Evolutionary conservation across 176 grass and related monocot genomes (phyloP).

Genomic region (Hordeum marinum): DNA sequence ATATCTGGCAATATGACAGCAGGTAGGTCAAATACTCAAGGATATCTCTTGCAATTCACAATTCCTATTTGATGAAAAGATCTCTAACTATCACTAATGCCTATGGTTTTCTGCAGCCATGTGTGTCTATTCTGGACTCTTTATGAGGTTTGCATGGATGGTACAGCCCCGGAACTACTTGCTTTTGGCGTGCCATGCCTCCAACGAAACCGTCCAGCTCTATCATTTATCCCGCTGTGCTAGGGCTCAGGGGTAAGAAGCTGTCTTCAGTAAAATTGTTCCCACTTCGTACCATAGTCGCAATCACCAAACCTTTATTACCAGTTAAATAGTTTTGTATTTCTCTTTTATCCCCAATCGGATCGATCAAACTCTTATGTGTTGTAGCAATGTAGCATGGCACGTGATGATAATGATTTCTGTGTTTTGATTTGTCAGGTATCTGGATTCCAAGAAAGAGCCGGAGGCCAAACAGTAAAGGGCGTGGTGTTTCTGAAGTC

Average conservation of each 20-base stretch:
- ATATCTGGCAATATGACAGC: conserved; percentile 15
- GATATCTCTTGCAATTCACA: not conserved
- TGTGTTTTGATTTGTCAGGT: conserved; percentile 40
- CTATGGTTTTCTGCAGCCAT: conserved; percentile 48
- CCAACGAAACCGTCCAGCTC: conserved; percentile 36
- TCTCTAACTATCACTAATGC: not conserved
- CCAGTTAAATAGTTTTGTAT: not conserved
- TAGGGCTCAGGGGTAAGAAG: conserved; percentile 61
- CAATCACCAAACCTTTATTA: not conserved
- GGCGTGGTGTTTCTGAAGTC: not conserved
- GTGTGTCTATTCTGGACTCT: conserved; percentile 78
- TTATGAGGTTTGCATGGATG: conserved; percentile 98
- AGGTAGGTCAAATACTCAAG: conserved; percentile 10
- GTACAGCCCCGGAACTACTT: conserved; percentile 83
- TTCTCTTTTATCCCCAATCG: not conserved
- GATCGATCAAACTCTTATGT: not conserved
- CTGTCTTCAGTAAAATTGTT: not conserved
- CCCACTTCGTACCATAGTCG: not conserved
- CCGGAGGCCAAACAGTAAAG: conserved; percentile 45
- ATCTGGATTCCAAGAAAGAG: conserved; percentile 63
- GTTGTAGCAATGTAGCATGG: not conserved
- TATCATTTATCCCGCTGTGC: conserved; percentile 84
- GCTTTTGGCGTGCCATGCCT: conserved; percentile 79
- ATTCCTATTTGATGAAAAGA: not conserved
- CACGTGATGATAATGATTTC: not conserved